These are phyloP conservation scores for Hygrophorus russula DNA, from an alignment of 768 basidiomycete genomes.

Conservation along the genomic window DNA sequence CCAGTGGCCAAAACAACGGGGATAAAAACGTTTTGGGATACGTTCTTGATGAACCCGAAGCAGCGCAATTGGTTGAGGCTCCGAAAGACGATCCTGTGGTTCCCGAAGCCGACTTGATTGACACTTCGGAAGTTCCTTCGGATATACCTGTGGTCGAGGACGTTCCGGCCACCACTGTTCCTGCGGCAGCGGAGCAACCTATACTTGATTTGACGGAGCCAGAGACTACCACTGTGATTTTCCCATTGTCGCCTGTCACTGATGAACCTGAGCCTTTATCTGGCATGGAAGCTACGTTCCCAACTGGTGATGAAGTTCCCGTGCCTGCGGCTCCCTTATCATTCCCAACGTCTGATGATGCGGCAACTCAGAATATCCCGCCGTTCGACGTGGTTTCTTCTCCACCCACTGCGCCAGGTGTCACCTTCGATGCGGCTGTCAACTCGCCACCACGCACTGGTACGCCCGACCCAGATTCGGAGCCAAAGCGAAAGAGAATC, in stretches of 20 bases:
- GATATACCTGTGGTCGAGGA: conserved; percentile 4
- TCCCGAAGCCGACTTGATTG: conserved; percentile 5
- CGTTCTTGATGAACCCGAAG: conserved; percentile 23
- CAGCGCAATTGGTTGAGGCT: conserved; percentile 5
- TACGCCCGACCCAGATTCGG: conserved; percentile 66
- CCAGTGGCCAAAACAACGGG: conserved; percentile 20
- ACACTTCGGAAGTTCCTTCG: neutral
- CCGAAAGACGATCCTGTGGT: conserved; percentile 3
- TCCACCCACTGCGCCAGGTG: conserved; percentile 23
- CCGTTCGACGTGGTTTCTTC: neutral
- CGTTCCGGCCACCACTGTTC: conserved; percentile 1
- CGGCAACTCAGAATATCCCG: conserved; percentile 9
- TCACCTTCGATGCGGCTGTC: conserved; percentile 56
- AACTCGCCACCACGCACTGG: conserved; percentile 54
- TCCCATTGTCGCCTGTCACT: conserved; percentile 6
- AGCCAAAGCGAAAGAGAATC: conserved; percentile 70
- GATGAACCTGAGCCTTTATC: conserved; percentile 12
- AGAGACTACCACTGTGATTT: neutral
- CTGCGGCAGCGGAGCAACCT: too few species aligned
- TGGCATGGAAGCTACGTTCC: conserved; percentile 8
- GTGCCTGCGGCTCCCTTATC: conserved; percentile 13
- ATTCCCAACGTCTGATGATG: conserved; percentile 24
- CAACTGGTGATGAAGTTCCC: neutral
- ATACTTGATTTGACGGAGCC: neutral
- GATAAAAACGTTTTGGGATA: conserved; percentile 37